Evolutionary conservation across 2,329 filamentous ascomycete species (phyloP).

Genomic region (Grosmannia serpens): DNA sequence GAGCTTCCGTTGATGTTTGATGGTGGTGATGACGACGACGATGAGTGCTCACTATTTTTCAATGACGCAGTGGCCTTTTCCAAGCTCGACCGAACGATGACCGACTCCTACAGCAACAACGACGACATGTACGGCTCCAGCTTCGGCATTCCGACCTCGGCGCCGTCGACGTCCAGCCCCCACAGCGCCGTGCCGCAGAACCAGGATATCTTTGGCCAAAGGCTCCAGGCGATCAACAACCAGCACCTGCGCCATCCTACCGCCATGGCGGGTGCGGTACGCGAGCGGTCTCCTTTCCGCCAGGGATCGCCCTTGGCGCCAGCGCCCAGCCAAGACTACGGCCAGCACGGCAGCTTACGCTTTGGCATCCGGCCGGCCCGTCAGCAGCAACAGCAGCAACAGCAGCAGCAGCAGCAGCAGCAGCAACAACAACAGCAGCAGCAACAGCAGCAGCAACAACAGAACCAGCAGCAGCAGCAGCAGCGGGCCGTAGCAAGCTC

Average conservation of each 20-base stretch:
- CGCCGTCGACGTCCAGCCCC: conserved; percentile 31
- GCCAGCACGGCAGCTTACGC: conserved; percentile 16
- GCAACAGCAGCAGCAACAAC: conserved; percentile 22
- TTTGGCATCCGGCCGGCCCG: conserved; percentile 47
- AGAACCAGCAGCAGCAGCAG: conserved; percentile 51
- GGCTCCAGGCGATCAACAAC: conserved; percentile 67
- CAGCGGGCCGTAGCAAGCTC: conserved; percentile 43
- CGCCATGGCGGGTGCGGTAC: conserved; percentile 29
- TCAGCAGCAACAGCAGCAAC: conserved; percentile 12
- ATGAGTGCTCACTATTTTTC: conserved; percentile 56
- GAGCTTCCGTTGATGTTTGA: conserved; percentile 3
- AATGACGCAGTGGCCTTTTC: conserved; percentile 47
- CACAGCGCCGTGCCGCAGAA: conserved; percentile 37
- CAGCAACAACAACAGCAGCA: conserved; percentile 37
- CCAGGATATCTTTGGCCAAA: conserved; percentile 58
- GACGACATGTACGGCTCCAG: conserved; percentile 76
- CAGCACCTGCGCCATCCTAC: conserved; percentile 49
- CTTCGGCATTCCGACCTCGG: conserved; percentile 46
- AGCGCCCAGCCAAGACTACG: conserved; percentile 31
- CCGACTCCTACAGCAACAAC: conserved; percentile 63
- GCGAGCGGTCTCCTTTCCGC: conserved; percentile 73
- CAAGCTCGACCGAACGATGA: conserved; percentile 77
- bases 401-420: conserved; percentile 41
- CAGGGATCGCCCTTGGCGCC: conserved; percentile 54
- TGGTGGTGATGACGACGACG: conserved; percentile 22